Base-by-base conservation (phyloP, 495 filamentous ascomycete species). In the Penicillium samsonianum region DNA sequence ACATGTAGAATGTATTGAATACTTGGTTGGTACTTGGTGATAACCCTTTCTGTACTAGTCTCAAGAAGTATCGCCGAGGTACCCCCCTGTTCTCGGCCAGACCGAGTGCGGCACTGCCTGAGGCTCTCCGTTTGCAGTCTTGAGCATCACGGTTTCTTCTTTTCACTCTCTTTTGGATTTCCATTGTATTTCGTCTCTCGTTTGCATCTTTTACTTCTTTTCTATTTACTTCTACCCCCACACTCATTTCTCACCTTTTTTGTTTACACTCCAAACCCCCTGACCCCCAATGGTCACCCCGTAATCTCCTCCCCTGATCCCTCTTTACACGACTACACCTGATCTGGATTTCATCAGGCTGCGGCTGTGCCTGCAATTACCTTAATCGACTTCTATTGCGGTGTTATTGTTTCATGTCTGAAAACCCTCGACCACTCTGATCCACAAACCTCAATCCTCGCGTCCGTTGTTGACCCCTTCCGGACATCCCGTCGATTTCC, bases 341-440 rank as follows among this genome's bases (percentile, higher is more conserved):
- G 64, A 68, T 72, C 65, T 69, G 63, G 63, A 43, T 60, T 61
- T 68, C 54, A 63, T 63, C 73, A 63, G 57, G 60, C 58, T 58
- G 62, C 60, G 65, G 64, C 67, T 65, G 64, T 59, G 67, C 64
- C 64, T 67, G 65, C 67, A 63, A 49, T 67, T 56, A 57, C 56
- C 30, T 69, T 62, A 50, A 59, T 70, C 50, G 50, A 57, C 47
- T 62, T 40, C 33, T 28, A 41, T 30, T 30, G 25, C 6, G 16
- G 49, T 59, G 37, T 63, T 71, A 50, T 53, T 57, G 50, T 63
- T 53, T 26, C 50, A 41, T 46, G 50, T 17, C 35, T 38, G 16
- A 4, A 33, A 11, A 10, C 2, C 6, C 6, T 17, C 8, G n/a
- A 46, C 26, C 25, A 46, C 3, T 28, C 25, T 17, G 25, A 19